phyloP scores from a whole-genome alignment of 257 asterid species.

The Scutellaria baicalensis region DNA sequence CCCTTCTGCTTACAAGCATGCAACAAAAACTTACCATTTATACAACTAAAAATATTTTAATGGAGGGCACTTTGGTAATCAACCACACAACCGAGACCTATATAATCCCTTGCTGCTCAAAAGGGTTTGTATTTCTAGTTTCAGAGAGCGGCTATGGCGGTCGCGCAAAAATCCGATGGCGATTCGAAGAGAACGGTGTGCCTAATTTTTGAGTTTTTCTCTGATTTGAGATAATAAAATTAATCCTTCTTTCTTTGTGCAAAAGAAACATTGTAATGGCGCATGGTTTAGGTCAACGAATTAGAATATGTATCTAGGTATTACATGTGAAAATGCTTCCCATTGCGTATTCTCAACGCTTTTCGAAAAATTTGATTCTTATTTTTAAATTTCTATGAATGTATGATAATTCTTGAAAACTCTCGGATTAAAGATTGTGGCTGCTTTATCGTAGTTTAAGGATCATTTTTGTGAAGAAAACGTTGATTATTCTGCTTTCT shows the following conservation, averaged over 20 bases:
- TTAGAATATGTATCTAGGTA: neutral
- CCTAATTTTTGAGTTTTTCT: neutral
- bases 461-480: neutral
- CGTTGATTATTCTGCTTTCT: neutral
- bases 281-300: neutral
- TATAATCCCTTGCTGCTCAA: neutral
- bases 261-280: neutral
- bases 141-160: constrained; percentile 22
- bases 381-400: neutral
- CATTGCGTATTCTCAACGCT: neutral
- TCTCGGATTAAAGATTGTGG: neutral
- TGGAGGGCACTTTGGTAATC: constrained; percentile 25
- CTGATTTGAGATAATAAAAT: neutral
- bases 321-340: neutral
- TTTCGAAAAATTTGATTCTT: neutral
- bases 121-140: constrained; percentile 7
- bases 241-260: neutral
- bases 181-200: constrained; percentile 13
- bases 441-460: neutral
- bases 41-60: neutral
- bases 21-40: too few species aligned
- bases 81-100: constrained; percentile 12
- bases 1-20: neutral
- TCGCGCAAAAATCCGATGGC: constrained; percentile 10
- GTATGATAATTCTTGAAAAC: neutral